A percentile compares a stretch with the other conserved stretches of the same genome.
phyloP scores from a whole-genome alignment of 768 basidiomycete species.

The Tulasnella sp. region DNA sequence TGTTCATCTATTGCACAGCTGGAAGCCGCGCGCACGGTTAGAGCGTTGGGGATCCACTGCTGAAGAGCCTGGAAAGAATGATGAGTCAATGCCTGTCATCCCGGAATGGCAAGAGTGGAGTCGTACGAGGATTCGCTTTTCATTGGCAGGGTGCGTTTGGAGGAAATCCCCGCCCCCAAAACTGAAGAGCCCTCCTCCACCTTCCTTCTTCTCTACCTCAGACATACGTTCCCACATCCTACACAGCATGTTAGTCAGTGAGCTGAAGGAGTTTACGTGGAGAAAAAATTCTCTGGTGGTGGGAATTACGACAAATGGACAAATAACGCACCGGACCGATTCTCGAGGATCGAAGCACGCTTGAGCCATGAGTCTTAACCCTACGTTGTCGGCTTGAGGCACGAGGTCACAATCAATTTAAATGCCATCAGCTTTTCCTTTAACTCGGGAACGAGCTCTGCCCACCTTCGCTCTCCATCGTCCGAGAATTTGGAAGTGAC shows the following conservation, averaged over 20 bases:
- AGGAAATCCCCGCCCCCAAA: constrained; percentile 48
- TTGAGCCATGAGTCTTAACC: constrained; percentile 65
- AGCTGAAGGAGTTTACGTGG: background rate
- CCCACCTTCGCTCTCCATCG: constrained; percentile 70
- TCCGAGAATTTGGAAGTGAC: constrained; percentile 73
- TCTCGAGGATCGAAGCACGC: constrained; percentile 84
- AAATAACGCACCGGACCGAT: constrained; percentile 51
- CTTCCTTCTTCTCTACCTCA: constrained; percentile 40
- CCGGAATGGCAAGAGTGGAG: background rate
- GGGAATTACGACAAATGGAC: background rate
- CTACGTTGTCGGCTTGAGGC: constrained; percentile 70
- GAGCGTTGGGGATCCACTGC: constrained; percentile 49
- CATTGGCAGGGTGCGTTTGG: constrained; percentile 71
- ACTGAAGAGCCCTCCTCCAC: constrained; percentile 18
- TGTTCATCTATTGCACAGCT: background rate
- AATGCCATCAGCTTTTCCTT: background rate
- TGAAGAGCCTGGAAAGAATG: constrained; percentile 40
- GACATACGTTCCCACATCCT: constrained; percentile 69
- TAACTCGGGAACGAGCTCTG: background rate
- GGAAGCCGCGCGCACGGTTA: constrained; percentile 39
- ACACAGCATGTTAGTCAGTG: background rate
- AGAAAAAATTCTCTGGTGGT: background rate
- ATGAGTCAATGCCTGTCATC: background rate
- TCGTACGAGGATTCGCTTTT: constrained; percentile 61
- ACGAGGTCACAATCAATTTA: background rate